Conservation (phyloP, 345 rosid genomes). For the Orychophragmus violaceus region DNA sequence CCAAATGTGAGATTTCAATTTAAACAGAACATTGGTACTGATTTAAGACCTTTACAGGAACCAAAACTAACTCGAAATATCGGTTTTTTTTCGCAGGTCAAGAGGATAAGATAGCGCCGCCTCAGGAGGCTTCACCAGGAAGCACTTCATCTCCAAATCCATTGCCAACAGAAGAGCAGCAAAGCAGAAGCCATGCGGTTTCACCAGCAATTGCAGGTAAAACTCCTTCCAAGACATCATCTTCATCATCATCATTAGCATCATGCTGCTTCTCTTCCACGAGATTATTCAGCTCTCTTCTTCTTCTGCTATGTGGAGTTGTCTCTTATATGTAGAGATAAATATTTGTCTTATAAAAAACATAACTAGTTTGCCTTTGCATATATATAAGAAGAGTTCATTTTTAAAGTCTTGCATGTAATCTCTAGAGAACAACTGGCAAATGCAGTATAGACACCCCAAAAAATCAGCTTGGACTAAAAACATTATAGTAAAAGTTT, state of each 20-base stretch:
- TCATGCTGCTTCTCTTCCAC: conserved; percentile 31
- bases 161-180: conserved; percentile 72
- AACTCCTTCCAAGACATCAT: conserved; percentile 59
- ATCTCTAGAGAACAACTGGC: neutral
- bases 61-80: neutral
- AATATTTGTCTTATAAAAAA: conserved; percentile 2
- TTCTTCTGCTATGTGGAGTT: conserved; percentile 28
- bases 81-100: conserved; percentile 42
- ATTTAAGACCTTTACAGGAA: neutral
- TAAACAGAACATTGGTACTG: neutral
- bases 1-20: conserved; percentile 56
- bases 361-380: conserved; percentile 10
- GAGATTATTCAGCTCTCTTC: conserved; percentile 30
- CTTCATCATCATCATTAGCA: conserved; percentile 22
- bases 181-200: conserved; percentile 48
- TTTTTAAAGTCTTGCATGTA: neutral
- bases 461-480: neutral
- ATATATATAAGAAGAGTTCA: neutral
- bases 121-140: conserved; percentile 37
- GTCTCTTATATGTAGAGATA: conserved; percentile 24
- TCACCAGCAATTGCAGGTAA: conserved; percentile 85
- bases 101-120: conserved; percentile 40
- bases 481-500: neutral
- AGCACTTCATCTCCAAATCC: conserved; percentile 41
- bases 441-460: neutral